phyloP scores from a whole-genome alignment of 2,329 filamentous ascomycete genomes.

The Amesomyces nigricolor region DNA sequence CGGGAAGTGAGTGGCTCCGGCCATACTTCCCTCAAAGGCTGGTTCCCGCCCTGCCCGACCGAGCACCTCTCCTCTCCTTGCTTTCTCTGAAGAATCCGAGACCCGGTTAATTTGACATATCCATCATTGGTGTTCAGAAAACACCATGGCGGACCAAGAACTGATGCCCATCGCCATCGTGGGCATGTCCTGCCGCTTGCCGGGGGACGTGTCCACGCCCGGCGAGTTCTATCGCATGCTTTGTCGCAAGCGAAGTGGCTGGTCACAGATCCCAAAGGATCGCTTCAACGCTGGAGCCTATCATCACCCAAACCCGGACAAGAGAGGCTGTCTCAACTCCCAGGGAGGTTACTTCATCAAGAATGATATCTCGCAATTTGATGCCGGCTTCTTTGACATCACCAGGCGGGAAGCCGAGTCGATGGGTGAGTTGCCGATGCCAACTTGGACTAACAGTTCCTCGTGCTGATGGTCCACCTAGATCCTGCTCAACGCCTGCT shows the following conservation, averaged over 20 bases:
- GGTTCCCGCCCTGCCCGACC: too few relatives aligned
- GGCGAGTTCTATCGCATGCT: constrained; percentile 32
- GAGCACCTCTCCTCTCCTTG: neutral
- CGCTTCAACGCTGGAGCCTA: constrained; percentile 33
- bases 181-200: constrained; percentile 32
- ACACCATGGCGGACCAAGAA: constrained; percentile 21
- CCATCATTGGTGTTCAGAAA: constrained; percentile 10
- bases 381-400: constrained; percentile 35
- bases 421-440: constrained; percentile 29
- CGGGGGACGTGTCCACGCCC: constrained; percentile 28
- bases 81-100: neutral
- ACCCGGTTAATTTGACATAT: neutral
- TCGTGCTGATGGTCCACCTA: constrained; percentile 7
- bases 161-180: constrained; percentile 30
- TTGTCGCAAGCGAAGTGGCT: constrained; percentile 28
- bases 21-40: neutral
- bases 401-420: constrained; percentile 32
- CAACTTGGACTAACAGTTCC: neutral
- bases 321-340: constrained; percentile 32
- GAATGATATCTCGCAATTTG: constrained; percentile 29
- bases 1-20: too few relatives aligned
- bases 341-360: constrained; percentile 32
- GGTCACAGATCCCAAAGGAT: constrained; percentile 29
- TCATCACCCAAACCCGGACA: constrained; percentile 32
- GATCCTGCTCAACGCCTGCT: constrained; percentile 31